Conservation (phyloP, 495 filamentous ascomycete genomes). For the Penicillium turbatum region DNA sequence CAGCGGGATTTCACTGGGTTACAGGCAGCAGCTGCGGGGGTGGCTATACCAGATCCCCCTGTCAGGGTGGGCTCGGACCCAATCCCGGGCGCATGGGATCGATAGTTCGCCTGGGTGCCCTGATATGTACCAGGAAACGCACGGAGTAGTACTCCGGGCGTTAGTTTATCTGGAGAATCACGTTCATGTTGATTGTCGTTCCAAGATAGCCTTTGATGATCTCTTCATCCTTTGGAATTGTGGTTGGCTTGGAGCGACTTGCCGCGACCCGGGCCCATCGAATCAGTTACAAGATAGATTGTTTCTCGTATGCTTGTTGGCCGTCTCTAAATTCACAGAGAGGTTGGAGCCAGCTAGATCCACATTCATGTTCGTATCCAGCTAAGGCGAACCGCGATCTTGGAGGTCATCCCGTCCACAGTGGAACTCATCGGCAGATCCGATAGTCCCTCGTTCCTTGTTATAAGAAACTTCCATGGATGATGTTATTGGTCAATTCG, state of each 20-base stretch:
- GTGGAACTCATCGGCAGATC: slow-evolving; percentile 1
- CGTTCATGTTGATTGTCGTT: neutral
- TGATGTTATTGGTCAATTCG: slow-evolving; percentile 2
- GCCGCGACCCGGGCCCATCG: neutral
- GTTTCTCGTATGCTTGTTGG: neutral
- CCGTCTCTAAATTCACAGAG: neutral
- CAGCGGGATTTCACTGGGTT: neutral
- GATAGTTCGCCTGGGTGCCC: neutral
- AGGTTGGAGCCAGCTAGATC: neutral
- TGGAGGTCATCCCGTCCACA: neutral
- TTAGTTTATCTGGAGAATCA: neutral
- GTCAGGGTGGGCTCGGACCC: slow-evolving; percentile 13
- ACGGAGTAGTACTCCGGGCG: neutral
- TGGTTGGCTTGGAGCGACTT: neutral
- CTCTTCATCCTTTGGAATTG: neutral
- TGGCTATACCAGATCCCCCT: neutral
- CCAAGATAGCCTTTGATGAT: neutral
- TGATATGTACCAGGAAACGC: neutral
- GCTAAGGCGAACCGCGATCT: slow-evolving; percentile 2
- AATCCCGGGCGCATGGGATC: neutral
- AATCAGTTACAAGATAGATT: slow-evolving; percentile 16
- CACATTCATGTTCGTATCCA: neutral
- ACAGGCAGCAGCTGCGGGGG: slow-evolving; percentile 6
- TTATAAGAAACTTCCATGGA: neutral
- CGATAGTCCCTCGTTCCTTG: neutral